Evolutionary conservation across 768 basidiomycete genomes (phyloP).

Genomic region (Rickenella mellea): DNA sequence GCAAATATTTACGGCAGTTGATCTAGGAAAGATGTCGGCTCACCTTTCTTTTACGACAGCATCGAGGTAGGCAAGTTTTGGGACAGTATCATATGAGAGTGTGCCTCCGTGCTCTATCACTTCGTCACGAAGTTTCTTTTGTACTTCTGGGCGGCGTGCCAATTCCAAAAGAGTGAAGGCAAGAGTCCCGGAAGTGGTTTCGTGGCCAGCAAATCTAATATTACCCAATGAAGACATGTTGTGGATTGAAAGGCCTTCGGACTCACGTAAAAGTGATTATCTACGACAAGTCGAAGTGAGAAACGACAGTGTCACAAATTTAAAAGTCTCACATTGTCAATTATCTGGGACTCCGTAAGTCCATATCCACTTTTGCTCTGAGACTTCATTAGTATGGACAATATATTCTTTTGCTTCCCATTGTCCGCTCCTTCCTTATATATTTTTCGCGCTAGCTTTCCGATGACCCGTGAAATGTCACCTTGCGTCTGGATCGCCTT

Average conservation of each 20-base stretch:
- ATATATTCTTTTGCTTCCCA: slow-evolving; percentile 12
- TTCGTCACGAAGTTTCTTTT: slow-evolving; percentile 30
- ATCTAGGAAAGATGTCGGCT: slow-evolving; percentile 5
- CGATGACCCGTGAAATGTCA: slow-evolving; percentile 16
- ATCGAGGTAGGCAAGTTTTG: slow-evolving; percentile 28
- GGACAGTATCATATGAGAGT: slow-evolving; percentile 25
- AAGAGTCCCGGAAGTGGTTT: slow-evolving; percentile 29
- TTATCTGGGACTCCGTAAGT: slow-evolving; percentile 13
- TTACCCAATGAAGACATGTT: background rate
- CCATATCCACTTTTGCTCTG: slow-evolving; percentile 6
- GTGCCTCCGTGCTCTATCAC: slow-evolving; percentile 20
- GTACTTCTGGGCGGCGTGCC: slow-evolving; percentile 26
- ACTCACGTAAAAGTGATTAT: slow-evolving; percentile 22
- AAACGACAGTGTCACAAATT: slow-evolving; percentile 1
- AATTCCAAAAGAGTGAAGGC: slow-evolving; percentile 29
- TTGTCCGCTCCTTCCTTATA: slow-evolving; percentile 9
- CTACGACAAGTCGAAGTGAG: slow-evolving; percentile 8
- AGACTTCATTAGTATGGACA: slow-evolving; percentile 13
- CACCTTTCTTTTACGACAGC: slow-evolving; percentile 33
- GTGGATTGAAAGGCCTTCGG: background rate
- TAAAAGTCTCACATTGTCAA: slow-evolving; percentile 13
- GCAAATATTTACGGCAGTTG: background rate
- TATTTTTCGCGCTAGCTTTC: slow-evolving; percentile 13
- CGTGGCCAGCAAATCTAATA: slow-evolving; percentile 30
- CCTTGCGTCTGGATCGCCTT: slow-evolving; percentile 17